Base-by-base conservation (phyloP, 345 rosid genomes). In the Isatis tinctoria region DNA sequence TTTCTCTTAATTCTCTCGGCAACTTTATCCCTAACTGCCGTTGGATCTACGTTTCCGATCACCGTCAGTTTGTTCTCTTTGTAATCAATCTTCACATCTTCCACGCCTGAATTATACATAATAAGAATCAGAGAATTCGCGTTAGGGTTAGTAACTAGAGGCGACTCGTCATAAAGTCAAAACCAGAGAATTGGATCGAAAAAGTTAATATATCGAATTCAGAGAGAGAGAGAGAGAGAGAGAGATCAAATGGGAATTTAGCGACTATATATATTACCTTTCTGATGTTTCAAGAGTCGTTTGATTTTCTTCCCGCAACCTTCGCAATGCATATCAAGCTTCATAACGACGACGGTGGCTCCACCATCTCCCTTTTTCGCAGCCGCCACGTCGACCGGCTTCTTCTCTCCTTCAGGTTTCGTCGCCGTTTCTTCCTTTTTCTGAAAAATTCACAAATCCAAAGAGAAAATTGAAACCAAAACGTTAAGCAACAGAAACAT, bases 301-400 rank as follows among this genome's bases (percentile, higher is more conserved):
- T 62, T 75, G 77, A 94, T 75, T 71, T 84, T 90, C 85, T 87
- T 90, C 18, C 96, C 97, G 37, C 99, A 95, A 8, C 96, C 97
- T 61, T 92, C 90, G 43, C 99, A 95, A 84, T 90, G 97, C 85
- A 95, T 76, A 62, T 90, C 91, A 67, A 78, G 70, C 83, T 87
- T 92, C 86, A 86, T 76, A n/a, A 91, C 88, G 71, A 84, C 83
- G 47, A 84, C 83, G 51, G 85, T 43, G 45, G 41, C 1, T 32
- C 70, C 27, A 76, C 87, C 70, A 35, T 35, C 37, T 35, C 37
- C 37, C 37, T 35, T 35, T 8, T 35, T 33, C 36, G 10, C 36
- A 28, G 6, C 83, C 22, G 33, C 83, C 36, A 32, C 80, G 22
- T 72, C 88, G 43, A 78, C 80, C 6, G 82, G 79, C 66, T 85